Conservation (phyloP, 768 basidiomycete genomes). For the Megacollybia marginata region DNA sequence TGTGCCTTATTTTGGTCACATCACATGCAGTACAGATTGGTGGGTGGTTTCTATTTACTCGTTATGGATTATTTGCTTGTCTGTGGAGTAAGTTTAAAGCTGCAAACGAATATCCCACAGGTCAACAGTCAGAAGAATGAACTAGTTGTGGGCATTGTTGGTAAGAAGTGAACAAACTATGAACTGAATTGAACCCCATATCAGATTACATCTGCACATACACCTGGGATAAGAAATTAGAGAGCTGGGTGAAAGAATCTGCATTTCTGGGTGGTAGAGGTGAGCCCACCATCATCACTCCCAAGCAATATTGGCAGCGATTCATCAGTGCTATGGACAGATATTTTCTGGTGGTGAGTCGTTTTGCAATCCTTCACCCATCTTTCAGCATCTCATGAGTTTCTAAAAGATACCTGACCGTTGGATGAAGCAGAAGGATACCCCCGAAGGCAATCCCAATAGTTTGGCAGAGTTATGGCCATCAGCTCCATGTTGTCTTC, state of each 20-base stretch:
- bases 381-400: no score
- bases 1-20: no score
- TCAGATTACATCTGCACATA: conserved; percentile 92
- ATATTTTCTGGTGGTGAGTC: conserved; percentile 75
- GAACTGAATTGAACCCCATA: not conserved
- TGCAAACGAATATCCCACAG: conserved; percentile 15
- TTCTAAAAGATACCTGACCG: conserved; percentile 67
- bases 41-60: no score
- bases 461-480: conserved; percentile 53
- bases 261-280: conserved; percentile 83
- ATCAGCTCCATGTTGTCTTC: conserved; percentile 85
- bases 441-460: conserved; percentile 66
- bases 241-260: conserved; percentile 97
- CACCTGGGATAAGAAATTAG: conserved; percentile 97
- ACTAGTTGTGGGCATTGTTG: conserved; percentile 94
- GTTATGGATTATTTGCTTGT: conserved; percentile 98
- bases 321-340: conserved; percentile 86
- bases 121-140: conserved; percentile 87
- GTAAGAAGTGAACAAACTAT: conserved; percentile 36
- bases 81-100: conserved; percentile 49
- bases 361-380: not conserved
- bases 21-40: no score
- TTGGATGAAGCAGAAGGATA: conserved; percentile 84
- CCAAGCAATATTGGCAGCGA: conserved; percentile 86
- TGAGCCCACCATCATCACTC: conserved; percentile 95